Conservation (phyloP, 2,329 filamentous ascomycete genomes). For the Xylaria polymorpha region DNA sequence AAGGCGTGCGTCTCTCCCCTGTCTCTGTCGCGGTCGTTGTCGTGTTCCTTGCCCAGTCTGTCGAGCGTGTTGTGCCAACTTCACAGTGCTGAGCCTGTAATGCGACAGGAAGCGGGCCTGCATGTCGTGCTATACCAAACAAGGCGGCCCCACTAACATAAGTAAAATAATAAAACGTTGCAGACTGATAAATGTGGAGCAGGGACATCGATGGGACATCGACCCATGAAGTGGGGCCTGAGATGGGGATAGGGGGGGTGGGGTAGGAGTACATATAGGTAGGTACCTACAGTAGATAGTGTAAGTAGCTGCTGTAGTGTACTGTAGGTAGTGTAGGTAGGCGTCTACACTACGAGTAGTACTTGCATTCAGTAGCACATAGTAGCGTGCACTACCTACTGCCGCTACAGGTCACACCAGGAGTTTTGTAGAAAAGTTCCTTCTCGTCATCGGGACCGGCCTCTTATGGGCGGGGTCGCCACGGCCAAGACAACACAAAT, state of each 20-base stretch:
- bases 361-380: neutral
- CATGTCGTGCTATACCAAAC: slow-evolving; percentile 10
- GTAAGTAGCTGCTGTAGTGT: too few relatives aligned
- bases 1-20: slow-evolving; percentile 8
- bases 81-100: neutral
- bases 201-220: neutral
- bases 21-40: neutral
- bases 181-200: slow-evolving; percentile 19
- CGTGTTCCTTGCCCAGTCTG: neutral
- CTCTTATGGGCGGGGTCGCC: slow-evolving; percentile 11
- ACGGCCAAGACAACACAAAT: neutral
- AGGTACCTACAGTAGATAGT: too few relatives aligned
- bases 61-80: slow-evolving; percentile 13
- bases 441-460: slow-evolving; percentile 18
- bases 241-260: neutral
- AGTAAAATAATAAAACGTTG: slow-evolving; percentile 27
- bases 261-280: too few relatives aligned
- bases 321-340: too few relatives aligned
- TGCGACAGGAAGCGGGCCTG: slow-evolving; percentile 6
- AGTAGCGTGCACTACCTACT: slow-evolving; percentile 1
- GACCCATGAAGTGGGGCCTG: neutral
- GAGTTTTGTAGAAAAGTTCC: slow-evolving; percentile 4
- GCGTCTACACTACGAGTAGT: too few relatives aligned
- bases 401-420: neutral
- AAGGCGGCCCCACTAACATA: slow-evolving; percentile 11